Evolutionary conservation across 2,329 filamentous ascomycete genomes (phyloP), one percentile per base, ranked within the genome.

Genomic region (Xylaria polymorpha): DNA sequence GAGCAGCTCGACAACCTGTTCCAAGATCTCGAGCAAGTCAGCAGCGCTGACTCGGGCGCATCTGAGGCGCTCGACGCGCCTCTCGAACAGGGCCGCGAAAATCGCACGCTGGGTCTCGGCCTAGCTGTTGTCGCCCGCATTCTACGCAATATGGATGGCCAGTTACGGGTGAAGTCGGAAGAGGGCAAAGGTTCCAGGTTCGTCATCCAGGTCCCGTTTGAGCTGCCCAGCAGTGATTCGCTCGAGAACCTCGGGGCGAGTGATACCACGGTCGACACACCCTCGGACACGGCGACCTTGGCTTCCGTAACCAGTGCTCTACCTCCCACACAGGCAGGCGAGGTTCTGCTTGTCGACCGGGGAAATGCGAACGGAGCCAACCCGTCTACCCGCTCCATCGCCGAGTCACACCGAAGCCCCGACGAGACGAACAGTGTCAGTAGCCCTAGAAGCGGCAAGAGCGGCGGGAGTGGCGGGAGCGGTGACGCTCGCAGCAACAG

Each of bases 61-160:
- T n/a, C 73, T 48, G 37, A 62, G 41, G 64, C 71, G 7, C 41
- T 74, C 18, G 73, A 78, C 0, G 74, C 77, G 56, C n/a, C 79
- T 48, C 66, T 77, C 20, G 76, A 79, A 2, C 76, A 79, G 61
- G 65, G 78, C 15, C 70, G 69, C 48, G 73, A 82, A 22, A 70
- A 78, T 20, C 80, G 82, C 58, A 90, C 89, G 0, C 80, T 97
- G 0, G 94, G 94, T 0, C 85, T 97, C 10, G 94, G 94, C 0
- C 85, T 97, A n/a, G 94, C 94, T 0, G 85, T 97, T 14, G 94
- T 97, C n/a, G 92, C 93, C 18, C 88, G 94, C 44, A 93, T 94
- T 43, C 86, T 97, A 39, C 88, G 90, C n/a, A 97, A 94, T 76
- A 96, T 97, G 92, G 91, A 95, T 67, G 94, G 94, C 0, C 94